These are phyloP conservation scores for Blepharisma stoltei DNA, from an alignment of 73 alveolate genomes.

Conservation along the genomic window DNA sequence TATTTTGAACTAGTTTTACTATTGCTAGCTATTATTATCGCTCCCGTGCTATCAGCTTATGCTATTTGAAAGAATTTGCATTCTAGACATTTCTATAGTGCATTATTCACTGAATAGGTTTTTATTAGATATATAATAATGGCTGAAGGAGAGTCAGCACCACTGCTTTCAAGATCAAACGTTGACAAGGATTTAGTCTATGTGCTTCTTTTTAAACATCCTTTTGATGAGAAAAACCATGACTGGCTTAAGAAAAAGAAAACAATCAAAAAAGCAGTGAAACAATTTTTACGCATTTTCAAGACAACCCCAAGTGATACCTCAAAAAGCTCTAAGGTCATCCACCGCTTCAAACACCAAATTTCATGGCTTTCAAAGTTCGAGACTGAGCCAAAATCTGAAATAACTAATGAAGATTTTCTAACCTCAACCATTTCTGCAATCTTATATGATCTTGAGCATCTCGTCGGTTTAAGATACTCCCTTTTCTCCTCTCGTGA, in stretches of 20 bases:
- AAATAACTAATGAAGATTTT: background rate
- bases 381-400: background rate
- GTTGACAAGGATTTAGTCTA: background rate
- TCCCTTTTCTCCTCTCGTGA: background rate
- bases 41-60: too few species aligned
- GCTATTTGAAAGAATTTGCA: too few species aligned
- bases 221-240: constrained; percentile 24
- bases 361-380: background rate
- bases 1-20: too few species aligned
- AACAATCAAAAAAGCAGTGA: background rate
- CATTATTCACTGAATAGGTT: too few species aligned
- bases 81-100: too few species aligned
- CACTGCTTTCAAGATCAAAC: too few species aligned
- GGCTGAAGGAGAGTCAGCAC: too few species aligned
- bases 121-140: too few species aligned
- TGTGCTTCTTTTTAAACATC: background rate
- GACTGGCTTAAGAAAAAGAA: background rate
- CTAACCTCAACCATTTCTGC: background rate
- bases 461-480: background rate
- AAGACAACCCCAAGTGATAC: background rate
- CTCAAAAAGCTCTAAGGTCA: background rate
- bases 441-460: background rate
- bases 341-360: background rate
- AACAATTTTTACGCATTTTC: constrained; percentile 7
- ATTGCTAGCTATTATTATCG: too few species aligned